These are phyloP conservation scores for Pythium phragmitis DNA, from an alignment of 352 stramenopile species.

Conservation along the genomic window DNA sequence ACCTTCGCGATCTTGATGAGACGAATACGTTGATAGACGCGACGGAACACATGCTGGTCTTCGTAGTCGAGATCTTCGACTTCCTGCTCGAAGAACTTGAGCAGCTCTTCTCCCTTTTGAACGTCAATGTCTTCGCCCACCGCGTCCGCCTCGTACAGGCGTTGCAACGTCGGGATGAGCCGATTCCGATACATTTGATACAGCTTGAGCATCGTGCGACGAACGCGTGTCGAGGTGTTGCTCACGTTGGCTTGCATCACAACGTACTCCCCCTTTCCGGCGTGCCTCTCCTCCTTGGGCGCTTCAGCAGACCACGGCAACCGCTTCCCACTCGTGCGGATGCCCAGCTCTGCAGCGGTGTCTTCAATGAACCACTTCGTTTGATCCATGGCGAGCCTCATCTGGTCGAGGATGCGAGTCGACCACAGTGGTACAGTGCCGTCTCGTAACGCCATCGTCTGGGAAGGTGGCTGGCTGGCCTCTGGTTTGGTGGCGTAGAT, in stretches of 20 bases:
- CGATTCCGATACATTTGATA: conserved; percentile 47
- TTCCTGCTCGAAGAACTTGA: conserved; percentile 63
- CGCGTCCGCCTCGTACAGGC: conserved; percentile 50
- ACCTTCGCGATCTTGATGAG: conserved; percentile 57
- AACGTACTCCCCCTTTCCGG: conserved; percentile 26
- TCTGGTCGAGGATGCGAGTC: conserved; percentile 29
- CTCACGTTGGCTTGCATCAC: conserved; percentile 46
- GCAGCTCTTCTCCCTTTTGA: conserved; percentile 36
- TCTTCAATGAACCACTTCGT: conserved; percentile 57
- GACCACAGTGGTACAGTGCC: conserved; percentile 19
- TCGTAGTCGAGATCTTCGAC: conserved; percentile 65
- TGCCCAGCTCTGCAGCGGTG: conserved; percentile 46
- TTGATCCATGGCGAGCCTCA: conserved; percentile 40
- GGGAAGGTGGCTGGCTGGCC: not conserved
- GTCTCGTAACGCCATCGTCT: conserved; percentile 15
- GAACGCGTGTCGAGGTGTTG: conserved; percentile 49
- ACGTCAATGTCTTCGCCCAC: conserved; percentile 40
- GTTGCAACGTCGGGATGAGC: conserved; percentile 54
- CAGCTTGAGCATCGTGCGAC: conserved; percentile 57
- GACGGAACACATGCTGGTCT: conserved; percentile 45
- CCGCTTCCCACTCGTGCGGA: conserved; percentile 32
- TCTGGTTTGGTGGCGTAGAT: conserved; percentile 30
- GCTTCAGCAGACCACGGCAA: conserved; percentile 49
- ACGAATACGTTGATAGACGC: conserved; percentile 54
- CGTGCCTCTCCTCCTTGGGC: conserved; percentile 15